Evolutionary conservation across 2,329 filamentous ascomycete species (phyloP).

Genomic region (Apiospora aurea): DNA sequence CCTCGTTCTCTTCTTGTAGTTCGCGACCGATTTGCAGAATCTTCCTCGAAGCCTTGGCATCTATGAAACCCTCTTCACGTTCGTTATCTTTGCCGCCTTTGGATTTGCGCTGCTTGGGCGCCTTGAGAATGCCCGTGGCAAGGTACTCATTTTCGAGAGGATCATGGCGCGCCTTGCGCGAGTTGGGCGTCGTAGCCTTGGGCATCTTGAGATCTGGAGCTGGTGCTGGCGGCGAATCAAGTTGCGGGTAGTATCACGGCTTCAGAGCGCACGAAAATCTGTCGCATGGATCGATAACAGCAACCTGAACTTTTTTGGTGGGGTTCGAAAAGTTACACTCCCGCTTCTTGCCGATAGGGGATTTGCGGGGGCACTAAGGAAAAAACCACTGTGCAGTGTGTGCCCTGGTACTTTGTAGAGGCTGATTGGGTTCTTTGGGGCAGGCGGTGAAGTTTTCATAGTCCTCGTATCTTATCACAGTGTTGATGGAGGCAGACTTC

Average conservation of each 20-base stretch:
- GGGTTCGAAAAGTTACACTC: conserved; percentile 18
- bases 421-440: neutral
- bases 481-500: neutral
- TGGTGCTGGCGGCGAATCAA: neutral
- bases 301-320: conserved; percentile 22
- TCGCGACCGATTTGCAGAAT: conserved; percentile 92
- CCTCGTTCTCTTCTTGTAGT: conserved; percentile 80
- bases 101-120: conserved; percentile 74
- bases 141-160: conserved; percentile 89
- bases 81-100: conserved; percentile 65
- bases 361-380: conserved; percentile 18
- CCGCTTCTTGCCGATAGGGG: neutral
- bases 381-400: conserved; percentile 16
- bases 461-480: neutral
- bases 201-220: conserved; percentile 65
- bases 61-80: conserved; percentile 73
- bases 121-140: conserved; percentile 73
- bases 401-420: neutral
- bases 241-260: conserved; percentile 30
- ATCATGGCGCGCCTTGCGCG: conserved; percentile 75
- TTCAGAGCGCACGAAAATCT: conserved; percentile 18
- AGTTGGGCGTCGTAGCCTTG: conserved; percentile 71
- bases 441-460: conserved; percentile 1
- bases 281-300: conserved; percentile 13
- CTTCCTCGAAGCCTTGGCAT: conserved; percentile 85